These are phyloP conservation scores for Aspergillus japonicus DNA, from an alignment of 2,329 filamentous ascomycete species.

Conservation along the genomic window DNA sequence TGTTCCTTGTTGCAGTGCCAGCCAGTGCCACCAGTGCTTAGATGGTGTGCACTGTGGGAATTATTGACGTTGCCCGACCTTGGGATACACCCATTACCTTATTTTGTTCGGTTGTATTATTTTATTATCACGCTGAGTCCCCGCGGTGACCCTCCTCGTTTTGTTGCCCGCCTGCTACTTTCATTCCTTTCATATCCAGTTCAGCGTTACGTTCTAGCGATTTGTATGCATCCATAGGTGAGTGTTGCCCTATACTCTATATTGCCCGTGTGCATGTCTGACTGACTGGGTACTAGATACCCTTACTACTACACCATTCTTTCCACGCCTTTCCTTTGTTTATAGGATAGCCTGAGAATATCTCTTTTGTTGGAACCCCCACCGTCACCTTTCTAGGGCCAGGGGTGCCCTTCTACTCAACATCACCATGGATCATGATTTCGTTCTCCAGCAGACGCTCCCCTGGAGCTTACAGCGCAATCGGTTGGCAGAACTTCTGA, in stretches of 20 bases:
- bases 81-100: conserved; percentile 1
- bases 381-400: neutral
- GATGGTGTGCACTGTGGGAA: neutral
- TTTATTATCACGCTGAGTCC: conserved; percentile 1
- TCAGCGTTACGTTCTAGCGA: conserved; percentile 5
- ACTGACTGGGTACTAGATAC: neutral
- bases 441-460: conserved; percentile 24
- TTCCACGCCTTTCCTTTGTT: conserved; percentile 9
- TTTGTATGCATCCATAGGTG: neutral
- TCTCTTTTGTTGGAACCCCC: neutral
- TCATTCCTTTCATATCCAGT: conserved; percentile 9
- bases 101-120: neutral
- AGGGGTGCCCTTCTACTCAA: neutral
- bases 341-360: neutral
- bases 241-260: neutral
- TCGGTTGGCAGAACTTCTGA: conserved; percentile 47
- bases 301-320: neutral
- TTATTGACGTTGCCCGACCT: conserved; percentile 6
- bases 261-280: neutral
- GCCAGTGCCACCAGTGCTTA: no score
- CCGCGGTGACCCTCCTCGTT: neutral
- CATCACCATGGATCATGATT: conserved; percentile 28
- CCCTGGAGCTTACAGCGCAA: conserved; percentile 32
- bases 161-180: neutral
- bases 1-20: neutral